phyloP scores from a whole-genome alignment of 2,329 filamentous ascomycete genomes.

The Endoconidiophora laricicola region DNA sequence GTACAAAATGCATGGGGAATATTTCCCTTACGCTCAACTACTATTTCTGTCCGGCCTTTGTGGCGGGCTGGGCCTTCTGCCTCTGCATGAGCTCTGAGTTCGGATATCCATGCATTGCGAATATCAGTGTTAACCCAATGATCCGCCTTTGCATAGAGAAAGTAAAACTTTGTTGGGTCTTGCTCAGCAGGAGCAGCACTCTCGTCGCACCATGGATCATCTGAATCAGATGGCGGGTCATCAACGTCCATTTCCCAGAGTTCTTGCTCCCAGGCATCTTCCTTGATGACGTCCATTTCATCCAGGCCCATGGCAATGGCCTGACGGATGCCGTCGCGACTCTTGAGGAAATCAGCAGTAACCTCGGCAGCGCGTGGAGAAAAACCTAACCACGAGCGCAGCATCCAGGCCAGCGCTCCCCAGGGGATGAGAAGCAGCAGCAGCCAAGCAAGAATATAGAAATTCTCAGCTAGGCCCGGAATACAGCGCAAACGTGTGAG shows the following conservation, averaged over 20 bases:
- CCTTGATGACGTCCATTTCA: slow-evolving; percentile 41
- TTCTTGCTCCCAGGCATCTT: slow-evolving; percentile 42
- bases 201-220: not conserved
- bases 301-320: slow-evolving; percentile 41
- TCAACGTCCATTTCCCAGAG: slow-evolving; percentile 30
- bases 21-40: slow-evolving; percentile 34
- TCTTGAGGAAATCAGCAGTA: slow-evolving; percentile 37
- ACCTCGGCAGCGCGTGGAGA: slow-evolving; percentile 30
- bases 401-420: slow-evolving; percentile 25
- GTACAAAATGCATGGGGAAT: slow-evolving; percentile 46
- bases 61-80: slow-evolving; percentile 14
- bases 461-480: slow-evolving; percentile 25
- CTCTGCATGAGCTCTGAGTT: slow-evolving; percentile 4
- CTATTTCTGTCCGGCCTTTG: slow-evolving; percentile 27
- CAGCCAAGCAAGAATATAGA: slow-evolving; percentile 24
- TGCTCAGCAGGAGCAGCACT: slow-evolving; percentile 15
- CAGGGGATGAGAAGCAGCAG: slow-evolving; percentile 28
- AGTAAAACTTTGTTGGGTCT: slow-evolving; percentile 31
- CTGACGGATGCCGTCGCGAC: slow-evolving; percentile 41
- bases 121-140: slow-evolving; percentile 44
- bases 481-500: slow-evolving; percentile 22
- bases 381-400: slow-evolving; percentile 29
- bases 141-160: slow-evolving; percentile 43
- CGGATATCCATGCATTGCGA: slow-evolving; percentile 37
- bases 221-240: slow-evolving; percentile 1